phyloP scores from a whole-genome alignment of 352 stramenopile genomes.

The Phytophthora litchii region DNA sequence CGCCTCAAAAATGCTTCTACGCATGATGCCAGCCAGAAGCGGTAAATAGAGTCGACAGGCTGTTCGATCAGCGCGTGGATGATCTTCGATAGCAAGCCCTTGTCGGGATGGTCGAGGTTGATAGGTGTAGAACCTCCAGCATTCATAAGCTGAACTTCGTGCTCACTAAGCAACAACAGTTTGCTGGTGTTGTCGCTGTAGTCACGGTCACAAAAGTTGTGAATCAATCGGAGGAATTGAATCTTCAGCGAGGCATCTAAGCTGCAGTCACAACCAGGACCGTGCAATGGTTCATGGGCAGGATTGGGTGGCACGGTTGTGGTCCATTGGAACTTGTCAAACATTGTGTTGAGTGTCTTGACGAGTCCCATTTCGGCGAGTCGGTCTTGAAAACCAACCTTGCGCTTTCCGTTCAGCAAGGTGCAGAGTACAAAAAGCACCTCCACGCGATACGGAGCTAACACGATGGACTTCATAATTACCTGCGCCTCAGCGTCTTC shows the following conservation, averaged over 20 bases:
- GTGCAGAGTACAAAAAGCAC: constrained; percentile 97
- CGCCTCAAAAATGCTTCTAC: constrained; percentile 95
- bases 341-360: constrained; percentile 93
- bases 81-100: constrained; percentile 92
- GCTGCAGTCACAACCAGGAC: constrained; percentile 93
- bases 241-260: constrained; percentile 95
- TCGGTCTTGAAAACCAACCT: constrained; percentile 91
- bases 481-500: constrained; percentile 80
- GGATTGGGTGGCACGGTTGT: constrained; percentile 44
- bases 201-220: constrained; percentile 97
- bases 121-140: constrained; percentile 51
- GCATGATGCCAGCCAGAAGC: constrained; percentile 97
- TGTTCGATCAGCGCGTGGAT: constrained; percentile 91
- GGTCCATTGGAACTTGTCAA: constrained; percentile 93
- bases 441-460: constrained; percentile 94
- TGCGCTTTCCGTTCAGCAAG: constrained; percentile 94
- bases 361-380: constrained; percentile 91
- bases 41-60: constrained; percentile 93
- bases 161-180: constrained; percentile 75
- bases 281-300: constrained; percentile 67
- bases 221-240: constrained; percentile 95
- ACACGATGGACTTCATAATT: constrained; percentile 93
- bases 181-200: constrained; percentile 87
- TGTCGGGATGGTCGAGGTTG: constrained; percentile 68
- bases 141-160: constrained; percentile 65